Conservation (phyloP, 805 yeast species). For the Kodamaea jinghongensis region DNA sequence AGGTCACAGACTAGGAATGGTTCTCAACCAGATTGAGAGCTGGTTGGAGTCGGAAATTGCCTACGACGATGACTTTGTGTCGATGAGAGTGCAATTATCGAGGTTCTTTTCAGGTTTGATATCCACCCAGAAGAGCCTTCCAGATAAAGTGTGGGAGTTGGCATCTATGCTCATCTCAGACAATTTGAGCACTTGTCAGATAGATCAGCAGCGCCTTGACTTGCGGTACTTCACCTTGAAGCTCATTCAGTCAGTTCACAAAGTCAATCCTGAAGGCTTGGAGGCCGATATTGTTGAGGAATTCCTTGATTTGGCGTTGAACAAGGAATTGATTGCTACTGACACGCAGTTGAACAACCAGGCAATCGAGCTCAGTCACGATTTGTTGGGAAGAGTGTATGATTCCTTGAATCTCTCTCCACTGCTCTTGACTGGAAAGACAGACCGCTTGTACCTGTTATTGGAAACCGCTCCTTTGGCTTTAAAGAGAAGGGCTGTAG, state of each 20-base stretch:
- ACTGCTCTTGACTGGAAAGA: slow-evolving; percentile 27
- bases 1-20: slow-evolving; percentile 62
- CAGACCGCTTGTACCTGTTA: slow-evolving; percentile 34
- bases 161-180: slow-evolving; percentile 41
- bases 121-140: slow-evolving; percentile 12
- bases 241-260: slow-evolving; percentile 17
- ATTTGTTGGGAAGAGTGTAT: slow-evolving; percentile 31
- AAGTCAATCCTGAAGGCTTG: slow-evolving; percentile 18
- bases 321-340: slow-evolving; percentile 16
- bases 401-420: slow-evolving; percentile 22
- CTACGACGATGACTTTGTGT: slow-evolving; percentile 53
- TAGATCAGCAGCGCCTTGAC: slow-evolving; percentile 39
- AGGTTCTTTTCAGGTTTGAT: slow-evolving; percentile 38
- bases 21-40: slow-evolving; percentile 47
- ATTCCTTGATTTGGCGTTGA: slow-evolving; percentile 42
- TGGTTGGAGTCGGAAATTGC: slow-evolving; percentile 66
- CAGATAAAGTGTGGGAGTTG: slow-evolving; percentile 37
- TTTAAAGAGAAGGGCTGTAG: slow-evolving; percentile 44
- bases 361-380: slow-evolving; percentile 32
- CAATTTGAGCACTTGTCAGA: slow-evolving; percentile 40
- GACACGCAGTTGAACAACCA: slow-evolving; percentile 29
- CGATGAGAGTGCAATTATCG: slow-evolving; percentile 50
- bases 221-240: slow-evolving; percentile 48
- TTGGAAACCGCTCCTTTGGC: slow-evolving; percentile 19
- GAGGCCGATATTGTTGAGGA: slow-evolving; percentile 40